Evolutionary conservation across 495 filamentous ascomycete species (phyloP).

Genomic region (Penicillium macrosclerotiorum): DNA sequence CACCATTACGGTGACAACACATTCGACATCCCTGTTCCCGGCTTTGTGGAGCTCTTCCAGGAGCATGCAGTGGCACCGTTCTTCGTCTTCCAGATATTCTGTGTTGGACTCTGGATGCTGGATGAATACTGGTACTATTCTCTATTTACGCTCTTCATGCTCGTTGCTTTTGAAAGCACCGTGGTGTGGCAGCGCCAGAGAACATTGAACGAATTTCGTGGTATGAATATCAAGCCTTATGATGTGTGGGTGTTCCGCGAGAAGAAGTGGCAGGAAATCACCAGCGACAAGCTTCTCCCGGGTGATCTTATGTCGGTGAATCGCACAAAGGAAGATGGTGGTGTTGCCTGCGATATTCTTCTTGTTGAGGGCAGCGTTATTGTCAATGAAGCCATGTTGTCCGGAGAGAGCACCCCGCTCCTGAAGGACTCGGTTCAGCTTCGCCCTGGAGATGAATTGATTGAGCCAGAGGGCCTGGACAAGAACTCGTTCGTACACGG

Average conservation of each 20-base stretch:
- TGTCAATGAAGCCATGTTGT: conserved; percentile 99
- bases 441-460: conserved; percentile 73
- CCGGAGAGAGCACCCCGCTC: conserved; percentile 94
- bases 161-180: conserved; percentile 95
- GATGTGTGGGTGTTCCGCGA: conserved; percentile 84
- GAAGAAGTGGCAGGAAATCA: conserved; percentile 82
- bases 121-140: conserved; percentile 99
- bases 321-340: conserved; percentile 94
- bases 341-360: conserved; percentile 96
- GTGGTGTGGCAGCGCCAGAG: conserved; percentile 99
- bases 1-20: conserved; percentile 96
- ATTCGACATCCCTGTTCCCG: conserved; percentile 96
- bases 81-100: conserved; percentile 99
- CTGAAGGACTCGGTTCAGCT: conserved; percentile 96
- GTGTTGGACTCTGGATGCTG: conserved; percentile 96
- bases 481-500: conserved; percentile 96
- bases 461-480: conserved; percentile 90
- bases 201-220: conserved; percentile 94
- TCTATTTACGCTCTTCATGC: conserved; percentile 97
- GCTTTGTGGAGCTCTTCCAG: conserved; percentile 92
- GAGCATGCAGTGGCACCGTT: conserved; percentile 98
- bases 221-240: conserved; percentile 99
- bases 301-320: conserved; percentile 95
- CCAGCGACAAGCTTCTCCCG: conserved; percentile 90
- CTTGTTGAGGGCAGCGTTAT: conserved; percentile 93